A percentile compares a stretch with the other conserved stretches of the same genome.
Conservation (phyloP, 345 rosid species). For the Linum lewisii region DNA sequence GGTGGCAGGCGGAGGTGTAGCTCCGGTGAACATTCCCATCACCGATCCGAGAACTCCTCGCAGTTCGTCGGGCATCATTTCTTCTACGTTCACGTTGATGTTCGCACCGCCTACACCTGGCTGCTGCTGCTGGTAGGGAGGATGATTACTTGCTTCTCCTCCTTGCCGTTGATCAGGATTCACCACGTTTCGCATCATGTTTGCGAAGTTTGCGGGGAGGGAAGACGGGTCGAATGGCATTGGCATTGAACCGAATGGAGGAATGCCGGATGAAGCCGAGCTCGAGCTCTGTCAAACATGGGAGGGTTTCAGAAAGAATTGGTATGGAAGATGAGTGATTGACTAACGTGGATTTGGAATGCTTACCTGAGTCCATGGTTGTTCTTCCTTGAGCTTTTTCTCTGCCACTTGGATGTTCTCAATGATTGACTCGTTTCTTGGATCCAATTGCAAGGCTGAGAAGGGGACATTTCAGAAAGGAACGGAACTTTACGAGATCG, state of each 20-base stretch:
- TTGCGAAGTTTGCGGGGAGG: conserved; percentile 25
- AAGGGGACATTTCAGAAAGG: conserved; percentile 3
- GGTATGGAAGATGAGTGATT: not conserved
- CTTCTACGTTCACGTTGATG: conserved; percentile 31
- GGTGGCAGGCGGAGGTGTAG: conserved; percentile 18
- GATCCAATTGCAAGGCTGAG: conserved; percentile 79
- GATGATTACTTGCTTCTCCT: conserved; percentile 18
- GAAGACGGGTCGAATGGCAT: conserved; percentile 25
- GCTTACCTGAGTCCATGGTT: conserved; percentile 46
- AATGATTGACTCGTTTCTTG: conserved; percentile 56
- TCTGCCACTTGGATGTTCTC: conserved; percentile 75
- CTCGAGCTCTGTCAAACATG: conserved; percentile 10
- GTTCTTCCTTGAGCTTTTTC: conserved; percentile 57
- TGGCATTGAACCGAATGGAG: conserved; percentile 26
- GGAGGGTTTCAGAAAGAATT: not conserved
- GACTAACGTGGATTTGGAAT: not conserved
- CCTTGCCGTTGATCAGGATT: conserved; percentile 20
- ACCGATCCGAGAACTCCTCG: conserved; percentile 50
- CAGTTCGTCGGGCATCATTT: conserved; percentile 40
- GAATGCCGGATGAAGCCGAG: conserved; percentile 18
- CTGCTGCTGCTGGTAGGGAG: conserved; percentile 17
- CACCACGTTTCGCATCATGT: conserved; percentile 33
- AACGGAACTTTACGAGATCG: too few relatives aligned
- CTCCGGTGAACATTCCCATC: conserved; percentile 66
- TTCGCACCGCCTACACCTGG: conserved; percentile 41